Evolutionary conservation across 2,329 filamentous ascomycete species (phyloP), one percentile per base, ranked within the genome.

Genomic region (Nigrospora osmanthi): DNA sequence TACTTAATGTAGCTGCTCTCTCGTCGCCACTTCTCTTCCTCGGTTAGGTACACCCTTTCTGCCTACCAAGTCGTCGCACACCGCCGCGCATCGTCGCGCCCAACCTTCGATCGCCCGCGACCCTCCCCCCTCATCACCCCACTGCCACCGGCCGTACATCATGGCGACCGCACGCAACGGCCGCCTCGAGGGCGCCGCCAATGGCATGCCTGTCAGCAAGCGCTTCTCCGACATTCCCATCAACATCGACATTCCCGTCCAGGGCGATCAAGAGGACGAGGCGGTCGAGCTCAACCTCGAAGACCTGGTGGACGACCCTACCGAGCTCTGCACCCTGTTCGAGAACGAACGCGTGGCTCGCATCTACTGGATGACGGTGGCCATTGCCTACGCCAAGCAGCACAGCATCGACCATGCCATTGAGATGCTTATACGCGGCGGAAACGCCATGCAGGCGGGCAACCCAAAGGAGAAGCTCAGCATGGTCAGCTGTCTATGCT

Each of bases 311-410:
- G 93, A 97, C 63, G 93, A 97, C 61, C 88, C 89, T 16, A 95
- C 87, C 39, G 93, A 98, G 69, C 78, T 98, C 6, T 98, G 93
- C 65, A 93, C 88, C 30, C 77, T 98, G 42, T 81, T 98, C 51
- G 91, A 98, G 69, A 95, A 93, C 59, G 94, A 98, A 65, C 83
- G 85, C 58, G 90, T 89, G 14, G 85, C 88, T 34, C 89, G 91
- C 58, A 88, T 84, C 43, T 94, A 94, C 55, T 98, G 94, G 94
- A 91, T 98, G 75, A 91, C 89, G n/a, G 93, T 97, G 53, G 87
- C 94, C 36, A 76, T 97, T 47, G 91, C 91, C 40, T 98, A 98
- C 61, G 91, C 93, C 35, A 98, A 97, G 70, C 89, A 95, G 69
- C 83, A 85, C 60, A 95, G 95, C 69, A 80, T 93, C 50, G 90